A percentile compares a stretch with the other conserved stretches of the same genome.
These are phyloP conservation scores for Cercospora sp. DNA, from an alignment of 2,329 filamentous ascomycete species.

Conservation along the genomic window DNA sequence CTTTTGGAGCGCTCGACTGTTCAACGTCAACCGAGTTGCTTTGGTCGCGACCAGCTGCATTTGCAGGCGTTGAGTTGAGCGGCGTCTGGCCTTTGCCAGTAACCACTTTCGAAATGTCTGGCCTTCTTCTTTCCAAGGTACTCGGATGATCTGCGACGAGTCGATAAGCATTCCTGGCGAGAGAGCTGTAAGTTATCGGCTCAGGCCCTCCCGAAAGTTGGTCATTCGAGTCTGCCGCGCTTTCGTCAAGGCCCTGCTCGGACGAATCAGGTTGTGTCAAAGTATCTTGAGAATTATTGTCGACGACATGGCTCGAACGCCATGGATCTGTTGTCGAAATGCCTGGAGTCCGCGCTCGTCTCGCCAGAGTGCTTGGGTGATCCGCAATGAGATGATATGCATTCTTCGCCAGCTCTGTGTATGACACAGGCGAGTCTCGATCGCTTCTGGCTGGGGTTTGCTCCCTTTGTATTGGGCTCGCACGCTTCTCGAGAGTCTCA, in stretches of 20 bases:
- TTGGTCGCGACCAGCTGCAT: neutral
- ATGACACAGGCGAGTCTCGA: neutral
- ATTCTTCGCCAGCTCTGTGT: slow-evolving; percentile 6
- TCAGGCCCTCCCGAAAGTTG: neutral
- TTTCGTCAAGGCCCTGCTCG: neutral
- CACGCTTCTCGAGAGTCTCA: neutral
- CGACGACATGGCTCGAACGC: neutral
- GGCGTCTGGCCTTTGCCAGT: neutral
- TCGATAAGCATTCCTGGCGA: neutral
- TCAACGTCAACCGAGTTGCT: neutral
- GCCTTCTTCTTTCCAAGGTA: neutral
- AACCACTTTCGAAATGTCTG: neutral
- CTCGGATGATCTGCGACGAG: neutral
- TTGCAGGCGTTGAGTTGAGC: neutral
- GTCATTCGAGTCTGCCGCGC: too few relatives aligned
- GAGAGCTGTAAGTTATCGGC: neutral
- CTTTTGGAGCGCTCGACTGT: neutral
- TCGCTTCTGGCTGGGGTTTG: neutral
- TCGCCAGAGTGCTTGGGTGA: neutral
- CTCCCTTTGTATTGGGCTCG: neutral
- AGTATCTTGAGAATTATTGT: neutral
- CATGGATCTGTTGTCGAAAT: too few relatives aligned
- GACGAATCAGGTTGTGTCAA: neutral
- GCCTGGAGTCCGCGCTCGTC: neutral
- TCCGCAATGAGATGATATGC: slow-evolving; percentile 12